Evolutionary conservation across 1,139 yeast genomes (phyloP), one percentile per base, ranked within the genome.

Genomic region (Geotrichum macrosporum): DNA sequence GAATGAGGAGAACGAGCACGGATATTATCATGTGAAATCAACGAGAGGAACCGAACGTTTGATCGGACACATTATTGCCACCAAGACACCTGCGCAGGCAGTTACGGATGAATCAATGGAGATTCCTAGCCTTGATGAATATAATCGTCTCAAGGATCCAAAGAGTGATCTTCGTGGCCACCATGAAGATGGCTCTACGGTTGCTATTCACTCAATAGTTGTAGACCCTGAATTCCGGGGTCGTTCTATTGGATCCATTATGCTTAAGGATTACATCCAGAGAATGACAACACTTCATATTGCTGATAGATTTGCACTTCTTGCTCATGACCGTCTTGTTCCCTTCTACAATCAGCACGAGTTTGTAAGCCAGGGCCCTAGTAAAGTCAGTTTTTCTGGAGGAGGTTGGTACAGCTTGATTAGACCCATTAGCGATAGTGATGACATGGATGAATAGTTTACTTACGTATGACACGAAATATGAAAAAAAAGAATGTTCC

Each of bases 251-350:
- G 97, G 95, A 79, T 95, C n/a, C 71, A 20, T 86, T 52, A 69
- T 92, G 62, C 68, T 89, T 62, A 87, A 84, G 57, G 97, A 92
- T 67, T 92, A 86, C 67, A 77, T 88, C 54, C 96, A 89, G 66
- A 85, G 89, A 59, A 71, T 92, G 65, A 78, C 87, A 38, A 86
- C 87, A 63, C 94, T 87, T 62, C 87, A 82, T 57, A 80, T 87
- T 55, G 96, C 94, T 44, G 86, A 81, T 56, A 76, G 79, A 58
- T 80, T 92, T 46, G 77, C 81, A 4, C 72, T 92, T 39, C 75
- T 89, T 53, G 85, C 88, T 29, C 88, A 84, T 61, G 77, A 79
- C 46, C 71, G 74, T 10, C 72, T 87, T 61, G 68, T 81, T 15
- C 82, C 85, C 21, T 88, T 88, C 64, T 89, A 89, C 66, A 81